These are phyloP conservation scores for Catharanthus roseus DNA, from an alignment of 257 asterid species.

Conservation along the genomic window DNA sequence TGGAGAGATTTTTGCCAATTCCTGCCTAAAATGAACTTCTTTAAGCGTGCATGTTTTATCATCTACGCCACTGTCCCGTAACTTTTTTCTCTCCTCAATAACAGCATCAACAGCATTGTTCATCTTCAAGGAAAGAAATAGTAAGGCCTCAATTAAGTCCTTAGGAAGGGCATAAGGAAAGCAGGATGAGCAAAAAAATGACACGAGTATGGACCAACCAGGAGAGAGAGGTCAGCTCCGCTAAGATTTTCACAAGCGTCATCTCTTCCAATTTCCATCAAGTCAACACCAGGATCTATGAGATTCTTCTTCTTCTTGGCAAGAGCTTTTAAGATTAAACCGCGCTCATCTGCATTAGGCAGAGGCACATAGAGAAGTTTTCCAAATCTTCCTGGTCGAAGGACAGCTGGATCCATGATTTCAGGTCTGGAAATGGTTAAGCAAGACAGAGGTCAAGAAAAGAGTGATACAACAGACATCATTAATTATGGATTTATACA, in stretches of 20 bases:
- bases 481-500: not conserved
- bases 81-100: slow-evolving; percentile 40
- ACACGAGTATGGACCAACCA: slow-evolving; percentile 37
- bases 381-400: slow-evolving; percentile 84
- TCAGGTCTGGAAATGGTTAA: slow-evolving; percentile 54
- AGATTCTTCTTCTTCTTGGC: slow-evolving; percentile 51
- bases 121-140: slow-evolving; percentile 31
- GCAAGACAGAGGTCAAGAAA: slow-evolving; percentile 12
- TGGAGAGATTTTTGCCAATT: slow-evolving; percentile 52
- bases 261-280: slow-evolving; percentile 58
- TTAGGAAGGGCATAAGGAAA: not conserved
- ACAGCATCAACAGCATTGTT: slow-evolving; percentile 62
- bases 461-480: not conserved
- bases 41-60: slow-evolving; percentile 38
- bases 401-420: slow-evolving; percentile 72
- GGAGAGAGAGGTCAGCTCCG: slow-evolving; percentile 75
- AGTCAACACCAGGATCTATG: slow-evolving; percentile 54
- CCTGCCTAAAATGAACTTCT: slow-evolving; percentile 50
- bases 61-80: slow-evolving; percentile 14
- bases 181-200: slow-evolving; percentile 2
- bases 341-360: slow-evolving; percentile 78
- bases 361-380: slow-evolving; percentile 73
- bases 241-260: slow-evolving; percentile 57
- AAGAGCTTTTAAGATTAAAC: slow-evolving; percentile 68
- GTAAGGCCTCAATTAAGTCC: not conserved